Conservation (phyloP, 2,329 filamentous ascomycete genomes). For the Aspergillus melleus region DNA sequence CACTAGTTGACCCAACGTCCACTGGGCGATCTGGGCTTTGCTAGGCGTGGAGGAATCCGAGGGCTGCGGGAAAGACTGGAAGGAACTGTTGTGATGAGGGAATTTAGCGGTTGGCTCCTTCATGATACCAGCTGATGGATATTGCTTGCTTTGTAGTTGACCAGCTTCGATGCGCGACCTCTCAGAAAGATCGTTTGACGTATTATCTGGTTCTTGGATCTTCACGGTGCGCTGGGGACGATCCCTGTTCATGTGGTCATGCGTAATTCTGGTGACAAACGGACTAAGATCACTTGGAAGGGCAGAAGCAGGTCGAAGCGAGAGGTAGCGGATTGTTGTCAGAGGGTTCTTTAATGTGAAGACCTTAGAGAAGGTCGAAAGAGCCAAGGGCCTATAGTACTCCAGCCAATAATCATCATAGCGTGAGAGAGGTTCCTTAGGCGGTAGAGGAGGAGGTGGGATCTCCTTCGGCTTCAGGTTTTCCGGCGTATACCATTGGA, state of each 20-base stretch:
- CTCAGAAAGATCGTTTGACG: constrained; percentile 45
- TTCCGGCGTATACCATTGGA: constrained; percentile 80
- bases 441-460: constrained; percentile 45
- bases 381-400: constrained; percentile 84
- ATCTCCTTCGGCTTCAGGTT: constrained; percentile 65
- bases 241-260: constrained; percentile 59
- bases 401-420: constrained; percentile 98
- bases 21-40: constrained; percentile 73
- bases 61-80: constrained; percentile 25
- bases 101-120: constrained; percentile 48
- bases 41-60: constrained; percentile 69
- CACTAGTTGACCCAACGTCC: constrained; percentile 85
- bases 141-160: constrained; percentile 7
- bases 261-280: constrained; percentile 71
- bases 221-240: constrained; percentile 58
- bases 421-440: constrained; percentile 45
- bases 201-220: constrained; percentile 62
- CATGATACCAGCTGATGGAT: constrained; percentile 54
- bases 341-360: constrained; percentile 78
- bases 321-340: constrained; percentile 82
- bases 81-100: constrained; percentile 21
- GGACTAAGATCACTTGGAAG: constrained; percentile 82
- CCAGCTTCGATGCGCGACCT: constrained; percentile 18
- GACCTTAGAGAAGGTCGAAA: constrained; percentile 89
- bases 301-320: constrained; percentile 66